Base-by-base conservation (phyloP, 2,329 filamentous ascomycete genomes). In the Aureobasidium sp. region DNA sequence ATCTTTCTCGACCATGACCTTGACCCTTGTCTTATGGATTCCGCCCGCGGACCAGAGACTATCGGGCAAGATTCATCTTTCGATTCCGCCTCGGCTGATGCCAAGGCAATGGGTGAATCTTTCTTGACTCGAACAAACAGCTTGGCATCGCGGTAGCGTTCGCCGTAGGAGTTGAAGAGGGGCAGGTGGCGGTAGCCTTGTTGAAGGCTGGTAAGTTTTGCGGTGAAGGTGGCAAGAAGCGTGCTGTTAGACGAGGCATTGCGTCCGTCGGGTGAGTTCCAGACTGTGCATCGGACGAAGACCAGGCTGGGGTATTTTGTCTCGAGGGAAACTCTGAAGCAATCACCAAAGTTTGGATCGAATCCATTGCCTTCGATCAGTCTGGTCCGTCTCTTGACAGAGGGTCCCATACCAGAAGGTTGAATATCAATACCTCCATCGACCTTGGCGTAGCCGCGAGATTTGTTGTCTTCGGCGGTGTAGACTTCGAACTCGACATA, bases 401-500 rank as follows among this genome's bases (percentile, higher is more conserved):
- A 90, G 61, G 86, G 82, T 27, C 85, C 86, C 60, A 88, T 84
- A 5, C 86, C 85, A 57, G 85, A 86, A 69, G 83, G 81, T 37
- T 85, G 84, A 49, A 84, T 82, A 73, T 88, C 82, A 67, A 83
- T 81, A 22, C 85, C 86, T 53, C 86, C 86, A 68, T 86, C 82
- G 37, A 85, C 85, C 57, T 81, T 83, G 22, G 85, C 85, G 60
- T 86, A 81, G 60, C 86, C 87, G 54, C 90, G 90, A 57, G 87
- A 85, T 76, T 94, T 93, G 57, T 60, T 60, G 76, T 97, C 93
- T 74, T 97, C 94, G 44, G 93, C 90, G 69, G 92, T 89, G 72
- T 95, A 94, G 71, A 97, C 88, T 74, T 99, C 93, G 33, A 97
- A 88, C 75, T 97, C 92, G 62, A 97, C 85, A 70, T 96, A 97